Conservation (phyloP, 495 filamentous ascomycete species). For the Aspergillus bridgeri region DNA sequence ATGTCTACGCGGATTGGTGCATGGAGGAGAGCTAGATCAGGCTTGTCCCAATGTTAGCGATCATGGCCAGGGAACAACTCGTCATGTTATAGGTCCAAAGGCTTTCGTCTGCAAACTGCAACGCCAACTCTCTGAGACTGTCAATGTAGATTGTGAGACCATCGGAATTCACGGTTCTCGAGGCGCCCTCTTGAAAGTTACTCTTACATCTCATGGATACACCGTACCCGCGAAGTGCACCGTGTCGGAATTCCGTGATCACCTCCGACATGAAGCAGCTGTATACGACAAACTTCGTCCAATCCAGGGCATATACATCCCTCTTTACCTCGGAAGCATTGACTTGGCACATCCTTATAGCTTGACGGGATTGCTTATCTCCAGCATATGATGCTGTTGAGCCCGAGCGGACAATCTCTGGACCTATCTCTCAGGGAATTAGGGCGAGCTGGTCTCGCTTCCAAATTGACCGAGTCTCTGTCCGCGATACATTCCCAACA, state of each 20-base stretch:
- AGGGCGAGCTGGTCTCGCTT: no score
- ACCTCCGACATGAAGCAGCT: slow-evolving; percentile 24
- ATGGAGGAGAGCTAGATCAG: slow-evolving; percentile 28
- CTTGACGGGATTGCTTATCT: no score
- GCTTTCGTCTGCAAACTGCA: slow-evolving; percentile 6
- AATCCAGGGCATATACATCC: slow-evolving; percentile 30
- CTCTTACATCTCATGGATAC: slow-evolving; percentile 27
- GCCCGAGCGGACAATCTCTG: no score
- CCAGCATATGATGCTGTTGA: no score
- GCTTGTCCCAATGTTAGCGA: slow-evolving; percentile 36
- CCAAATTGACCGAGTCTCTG: no score
- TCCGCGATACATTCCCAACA: no score
- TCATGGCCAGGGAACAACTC: slow-evolving; percentile 24
- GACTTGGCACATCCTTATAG: no score
- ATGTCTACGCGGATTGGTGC: slow-evolving; percentile 36
- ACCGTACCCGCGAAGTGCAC: slow-evolving; percentile 42
- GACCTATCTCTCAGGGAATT: no score
- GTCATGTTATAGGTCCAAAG: slow-evolving; percentile 5
- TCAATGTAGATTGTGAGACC: slow-evolving; percentile 7
- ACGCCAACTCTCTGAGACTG: slow-evolving; percentile 10
- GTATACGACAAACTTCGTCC: slow-evolving; percentile 30
- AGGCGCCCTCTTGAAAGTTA: slow-evolving; percentile 40
- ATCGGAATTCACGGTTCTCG: slow-evolving; percentile 27
- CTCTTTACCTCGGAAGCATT: slow-evolving; percentile 26
- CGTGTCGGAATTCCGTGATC: slow-evolving; percentile 14